Evolutionary conservation across 257 asterid genomes (phyloP).

Genomic region (Nicotiana obtusifolia): DNA sequence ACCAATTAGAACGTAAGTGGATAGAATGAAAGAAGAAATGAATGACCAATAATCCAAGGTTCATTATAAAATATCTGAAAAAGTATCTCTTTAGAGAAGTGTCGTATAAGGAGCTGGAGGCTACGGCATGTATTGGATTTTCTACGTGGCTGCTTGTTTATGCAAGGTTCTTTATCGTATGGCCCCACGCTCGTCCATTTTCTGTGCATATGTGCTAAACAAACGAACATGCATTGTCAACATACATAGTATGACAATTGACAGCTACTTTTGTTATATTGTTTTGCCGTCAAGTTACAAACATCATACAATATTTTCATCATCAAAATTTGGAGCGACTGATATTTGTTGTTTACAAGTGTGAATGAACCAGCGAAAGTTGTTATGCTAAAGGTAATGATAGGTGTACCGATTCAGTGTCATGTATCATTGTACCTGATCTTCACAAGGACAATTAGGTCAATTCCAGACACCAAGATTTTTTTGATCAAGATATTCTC

Average conservation of each 20-base stretch:
- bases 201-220: constrained; percentile 39
- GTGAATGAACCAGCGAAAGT: too few relatives aligned
- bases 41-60: too few relatives aligned
- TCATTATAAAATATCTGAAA: too few relatives aligned
- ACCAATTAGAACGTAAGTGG: too few relatives aligned
- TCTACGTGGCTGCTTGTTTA: constrained; percentile 24
- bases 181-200: constrained; percentile 82
- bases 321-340: neutral
- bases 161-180: constrained; percentile 38
- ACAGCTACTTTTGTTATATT: neutral
- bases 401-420: too few relatives aligned
- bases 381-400: too few relatives aligned
- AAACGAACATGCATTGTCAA: neutral
- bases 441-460: constrained; percentile 19
- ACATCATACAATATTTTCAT: neutral
- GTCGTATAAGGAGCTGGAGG: too few relatives aligned
- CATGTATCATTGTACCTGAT: constrained; percentile 45
- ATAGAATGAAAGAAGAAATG: too few relatives aligned
- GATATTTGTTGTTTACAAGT: too few relatives aligned
- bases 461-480: neutral
- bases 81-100: too few relatives aligned
- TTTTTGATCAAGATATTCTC: too few relatives aligned
- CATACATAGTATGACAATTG: neutral
- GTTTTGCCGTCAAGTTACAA: neutral
- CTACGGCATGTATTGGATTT: constrained; percentile 28